Evolutionary conservation across 2,329 filamentous ascomycete species (phyloP).

Genomic region (Nigrospora sphaerica): DNA sequence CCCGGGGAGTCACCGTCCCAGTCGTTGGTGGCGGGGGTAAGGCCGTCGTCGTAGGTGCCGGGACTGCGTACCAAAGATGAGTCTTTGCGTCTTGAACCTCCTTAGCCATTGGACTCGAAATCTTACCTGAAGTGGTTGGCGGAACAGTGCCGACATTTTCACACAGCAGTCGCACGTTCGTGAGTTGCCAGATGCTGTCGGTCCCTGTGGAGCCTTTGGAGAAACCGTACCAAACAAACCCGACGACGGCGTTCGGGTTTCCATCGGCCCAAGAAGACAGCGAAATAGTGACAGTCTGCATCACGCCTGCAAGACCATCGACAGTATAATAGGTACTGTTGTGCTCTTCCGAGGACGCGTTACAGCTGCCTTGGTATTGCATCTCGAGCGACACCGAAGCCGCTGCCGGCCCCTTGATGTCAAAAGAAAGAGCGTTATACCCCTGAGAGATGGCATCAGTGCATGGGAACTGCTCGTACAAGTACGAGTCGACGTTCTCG

Average conservation of each 20-base stretch:
- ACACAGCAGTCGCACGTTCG: constrained; percentile 9
- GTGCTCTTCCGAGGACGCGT: constrained; percentile 5
- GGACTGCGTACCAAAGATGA: neutral
- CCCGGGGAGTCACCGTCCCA: neutral
- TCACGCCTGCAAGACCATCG: constrained; percentile 37
- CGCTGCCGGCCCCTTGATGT: constrained; percentile 19
- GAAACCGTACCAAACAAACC: constrained; percentile 29
- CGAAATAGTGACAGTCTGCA: constrained; percentile 42
- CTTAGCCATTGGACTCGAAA: too few species aligned
- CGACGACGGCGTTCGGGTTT: constrained; percentile 39
- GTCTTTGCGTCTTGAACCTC: too few species aligned
- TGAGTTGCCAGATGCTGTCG: constrained; percentile 31
- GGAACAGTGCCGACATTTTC: neutral
- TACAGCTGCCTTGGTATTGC: constrained; percentile 15
- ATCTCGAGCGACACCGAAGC: constrained; percentile 22
- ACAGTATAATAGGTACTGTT: constrained; percentile 35
- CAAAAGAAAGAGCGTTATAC: constrained; percentile 18
- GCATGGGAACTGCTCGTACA: constrained; percentile 21
- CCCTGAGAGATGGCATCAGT: constrained; percentile 9
- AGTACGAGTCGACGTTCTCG: constrained; percentile 13
- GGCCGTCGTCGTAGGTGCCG: neutral
- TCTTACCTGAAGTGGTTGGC: neutral
- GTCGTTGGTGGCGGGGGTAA: neutral
- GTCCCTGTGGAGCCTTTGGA: constrained; percentile 16
- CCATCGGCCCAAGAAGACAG: constrained; percentile 40